Evolutionary conservation across 306 rosid genomes (phyloP), one percentile per base, ranked within the genome.

Genomic region (Leucaena leucocephala): DNA sequence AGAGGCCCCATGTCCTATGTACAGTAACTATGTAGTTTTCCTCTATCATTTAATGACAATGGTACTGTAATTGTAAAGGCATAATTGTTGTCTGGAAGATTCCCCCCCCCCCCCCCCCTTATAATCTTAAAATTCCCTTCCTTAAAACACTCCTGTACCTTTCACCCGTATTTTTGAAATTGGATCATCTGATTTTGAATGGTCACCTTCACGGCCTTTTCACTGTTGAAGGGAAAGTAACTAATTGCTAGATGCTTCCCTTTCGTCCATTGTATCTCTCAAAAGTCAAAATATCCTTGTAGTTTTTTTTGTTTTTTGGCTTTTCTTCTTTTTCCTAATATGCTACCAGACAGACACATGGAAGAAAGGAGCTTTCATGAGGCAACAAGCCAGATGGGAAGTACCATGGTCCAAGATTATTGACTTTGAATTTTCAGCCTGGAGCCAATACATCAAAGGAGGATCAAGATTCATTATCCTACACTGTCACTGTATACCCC

Each of bases 1-100:
- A 76, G 80, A 68, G 81, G 77, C 75, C 43, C 76, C 62, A 27
- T 63, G 84, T 82, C 92, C 75, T 79, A 62, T 91, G 97, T 90
- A 86, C 92, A 90, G 94, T 75, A 78, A 64, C 72, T 38, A 58
- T 38, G 78, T 76, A 78, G 80, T 40, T 16, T 72, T 77, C 66
- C 65, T 6, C 8, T 81, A 78, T 43, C 83, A 76, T 86, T 81
- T 77, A 68, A 17, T 64, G 39, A 79, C 76, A 8, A 66, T 27
- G 8, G 52, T 78, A 63, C 82, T 76, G 85, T 72, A 67, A 83
- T 84, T 86, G 85, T 89, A 86, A 86, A 86, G 82, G 81, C 79
- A 57, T 70, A 74, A 61, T 62, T 48, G 42, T 12, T 66, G 39
- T 69, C 71, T 42, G 45, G 65, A 61, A 17, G 38, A 71, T 27